Base-by-base conservation (phyloP, 2,329 filamentous ascomycete species). In the Penicillium sp. region DNA sequence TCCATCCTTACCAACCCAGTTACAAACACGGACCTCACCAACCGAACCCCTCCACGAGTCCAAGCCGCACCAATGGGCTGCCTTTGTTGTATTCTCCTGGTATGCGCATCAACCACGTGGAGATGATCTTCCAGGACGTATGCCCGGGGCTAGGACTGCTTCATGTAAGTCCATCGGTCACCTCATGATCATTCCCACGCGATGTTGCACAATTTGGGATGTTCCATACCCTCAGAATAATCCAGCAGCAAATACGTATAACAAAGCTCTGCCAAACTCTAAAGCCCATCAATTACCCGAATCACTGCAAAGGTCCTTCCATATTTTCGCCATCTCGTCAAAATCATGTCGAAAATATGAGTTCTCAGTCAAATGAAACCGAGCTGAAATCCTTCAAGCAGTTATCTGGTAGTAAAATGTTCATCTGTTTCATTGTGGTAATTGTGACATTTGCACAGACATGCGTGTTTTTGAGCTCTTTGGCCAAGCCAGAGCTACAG, bases 51-150 rank as follows among this genome's bases (percentile, higher is more conserved):
- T 16, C 39, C 39, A n/a, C 39, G n/a, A n/a, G n/a, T n/a, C n/a
- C 22, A 68, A 71, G 3, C 75, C 77, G 6, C 77, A 79, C 60
- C 66, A 69, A 61, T 82, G 75, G 77, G 78, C 76, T 37, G 73
- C 78, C 2, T 71, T 77, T 24, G 71, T 75, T 1, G 77, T 81
- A 2, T 69, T 81, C 61, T 67, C 65, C 55, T 79, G 75, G 77
- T 78, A 70, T 58, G 63, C n/a, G 19, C 22, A 36, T 44, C 41
- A 22, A 18, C 46, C 59, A 44, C 37, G 36, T 66, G 43, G 74
- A 44, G 4, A 19, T 52, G 31, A 22, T 33, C 11, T n/a, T n/a
- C n/a, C n/a, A n/a, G n/a, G n/a, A n/a, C n/a, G n/a, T 22, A 22
- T 22, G 22, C 39, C 16, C 16, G 6, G 39, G 39, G 39, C 39